Evolutionary conservation across 768 basidiomycete species (phyloP), one percentile per base, ranked within the genome.

Genomic region (Pulveroboletus ravenelii): DNA sequence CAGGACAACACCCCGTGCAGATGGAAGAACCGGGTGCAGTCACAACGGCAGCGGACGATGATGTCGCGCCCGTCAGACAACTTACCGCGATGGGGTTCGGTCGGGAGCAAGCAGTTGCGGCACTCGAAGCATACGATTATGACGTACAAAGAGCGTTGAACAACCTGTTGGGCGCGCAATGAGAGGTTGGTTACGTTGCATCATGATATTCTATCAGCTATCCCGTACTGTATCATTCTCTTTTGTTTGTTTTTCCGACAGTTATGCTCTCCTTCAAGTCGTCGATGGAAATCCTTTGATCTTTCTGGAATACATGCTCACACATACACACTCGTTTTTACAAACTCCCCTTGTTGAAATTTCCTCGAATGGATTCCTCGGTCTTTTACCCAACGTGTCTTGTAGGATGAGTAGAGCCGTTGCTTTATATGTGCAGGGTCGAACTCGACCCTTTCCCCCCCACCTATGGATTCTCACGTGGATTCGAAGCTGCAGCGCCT

Each of bases 11-110:
- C 3, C 67, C 72, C 6, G 69, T 75, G 38, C 75, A 79, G 20
- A 65, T 70, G 25, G 78, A 80, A 52, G 77, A 80, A 54, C 65
- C 70, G 1, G 66, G 61, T 5, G 53, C 58, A 34, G 34, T 3
- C 10, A 78, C 83, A 2, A 80, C 85, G 1, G 77, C 78, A 12
- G 73, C 74, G 12, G 84, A 82, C 27, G 87, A 87, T 55, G 88
- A 93, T 51, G 81, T 84, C 12, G 82, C 84, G 54, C 72, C 84
- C 2, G 87, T 93, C 18, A 88, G 84, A 62, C 84, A 87, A 62
- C 72, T 98, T 36, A 83, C 82, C 41, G 79, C 78, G 17, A 96
- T 97, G 93, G 95, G 95, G 23, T 97, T 98, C 74, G 84, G 79
- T 54, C 80, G 94, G 37, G 67, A 73, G 14, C 84, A 93, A 64